Base-by-base conservation (phyloP, 2,329 filamentous ascomycete species). In the Septoria petroselini region DNA sequence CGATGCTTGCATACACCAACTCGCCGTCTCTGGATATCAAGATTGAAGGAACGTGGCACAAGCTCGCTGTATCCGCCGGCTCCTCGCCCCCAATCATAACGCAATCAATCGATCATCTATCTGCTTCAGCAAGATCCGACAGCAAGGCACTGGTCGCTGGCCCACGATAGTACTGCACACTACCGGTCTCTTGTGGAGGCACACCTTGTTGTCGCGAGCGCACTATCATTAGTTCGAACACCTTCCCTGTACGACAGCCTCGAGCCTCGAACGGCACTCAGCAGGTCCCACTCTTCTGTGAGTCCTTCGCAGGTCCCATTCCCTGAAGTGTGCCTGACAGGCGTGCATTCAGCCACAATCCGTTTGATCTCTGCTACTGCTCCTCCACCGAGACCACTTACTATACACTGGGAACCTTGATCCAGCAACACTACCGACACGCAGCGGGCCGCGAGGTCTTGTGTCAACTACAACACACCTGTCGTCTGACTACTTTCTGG, bases 11-110 rank as follows among this genome's bases (percentile, higher is more conserved):
- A 57, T 52, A 45, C 54, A 54, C 42, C 49, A 42, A 42, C 53
- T 56, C 55, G 52, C 55, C 55, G 50, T 54, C 44, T 54, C 50
- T 57, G 54, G 57, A 50, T 52, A 50, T 59, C 61, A 57, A 59
- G 57, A 58, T 59, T 56, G n/a, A 60, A 58, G 59, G 57, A 54
- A 56, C 55, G 58, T 57, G 49, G 59, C 57, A 60, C 54, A 52
- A 57, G 41, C 38, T 52, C 44, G 37, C 43, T 38, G 41, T 42
- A 50, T 48, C 54, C 59, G 54, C 55, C 35, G 44, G 35, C 39
- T 50, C 40, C 50, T 50, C 42, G 48, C 52, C 47, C 54, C 50
- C 52, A 52, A 62, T 54, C 52, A 58, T 48, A 48, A 30, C 29
- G 54, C 55, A 60, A 61, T 61, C 54, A 60, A 60, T 35, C 34